A percentile compares a stretch with the other conserved stretches of the same genome.
These are phyloP conservation scores for Torulaspora pretoriensis DNA, from an alignment of 1,139 yeast genomes.

Conservation along the genomic window DNA sequence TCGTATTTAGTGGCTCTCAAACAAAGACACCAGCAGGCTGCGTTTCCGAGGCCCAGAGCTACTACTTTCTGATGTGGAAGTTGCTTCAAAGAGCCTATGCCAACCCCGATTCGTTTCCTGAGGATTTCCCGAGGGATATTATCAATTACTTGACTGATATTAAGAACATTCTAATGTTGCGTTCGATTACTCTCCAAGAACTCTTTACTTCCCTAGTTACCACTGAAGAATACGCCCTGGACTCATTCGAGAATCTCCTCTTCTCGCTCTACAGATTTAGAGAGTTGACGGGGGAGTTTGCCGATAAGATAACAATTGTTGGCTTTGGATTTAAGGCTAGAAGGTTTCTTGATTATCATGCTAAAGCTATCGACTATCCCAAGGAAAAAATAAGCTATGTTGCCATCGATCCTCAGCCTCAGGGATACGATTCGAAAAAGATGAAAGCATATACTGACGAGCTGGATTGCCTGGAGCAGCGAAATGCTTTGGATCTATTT, in stretches of 20 bases:
- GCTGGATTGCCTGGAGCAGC: constrained; percentile 46
- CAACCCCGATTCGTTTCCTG: constrained; percentile 8
- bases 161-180: constrained; percentile 5
- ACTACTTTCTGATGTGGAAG: constrained; percentile 36
- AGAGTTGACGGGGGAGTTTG: constrained; percentile 47
- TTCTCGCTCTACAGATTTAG: constrained; percentile 58
- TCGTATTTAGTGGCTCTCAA: constrained; percentile 70
- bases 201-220: constrained; percentile 22
- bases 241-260: constrained; percentile 73
- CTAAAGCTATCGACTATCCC: constrained; percentile 36
- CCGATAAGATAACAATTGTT: constrained; percentile 50
- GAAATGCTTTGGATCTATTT: constrained; percentile 55
- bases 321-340: constrained; percentile 71
- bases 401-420: constrained; percentile 60
- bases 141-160: constrained; percentile 11
- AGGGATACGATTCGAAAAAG: constrained; percentile 24
- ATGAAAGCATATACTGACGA: constrained; percentile 39
- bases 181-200: constrained; percentile 13
- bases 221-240: constrained; percentile 69
- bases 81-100: constrained; percentile 18
- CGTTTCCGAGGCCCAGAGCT: constrained; percentile 59
- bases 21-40: constrained; percentile 54
- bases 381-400: constrained; percentile 41
- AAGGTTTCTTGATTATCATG: constrained; percentile 57
- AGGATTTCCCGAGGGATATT: constrained; percentile 17